phyloP scores from a whole-genome alignment of 2,329 filamentous ascomycete genomes.

The Aspergillus persii region DNA sequence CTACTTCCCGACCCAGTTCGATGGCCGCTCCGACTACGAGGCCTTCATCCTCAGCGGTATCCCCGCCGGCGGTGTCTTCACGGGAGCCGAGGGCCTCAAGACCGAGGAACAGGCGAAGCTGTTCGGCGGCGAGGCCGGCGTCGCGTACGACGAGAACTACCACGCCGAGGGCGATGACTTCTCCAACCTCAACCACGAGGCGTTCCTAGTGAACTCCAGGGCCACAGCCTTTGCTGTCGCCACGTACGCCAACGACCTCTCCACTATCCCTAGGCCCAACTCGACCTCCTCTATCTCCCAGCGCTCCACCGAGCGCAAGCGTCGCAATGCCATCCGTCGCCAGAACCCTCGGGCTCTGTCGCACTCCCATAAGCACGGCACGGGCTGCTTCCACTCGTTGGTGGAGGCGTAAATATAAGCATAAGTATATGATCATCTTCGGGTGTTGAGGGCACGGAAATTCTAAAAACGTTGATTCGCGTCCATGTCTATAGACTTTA shows the following conservation, averaged over 20 bases:
- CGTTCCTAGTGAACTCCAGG: slow-evolving; percentile 26
- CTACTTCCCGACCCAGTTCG: slow-evolving; percentile 70
- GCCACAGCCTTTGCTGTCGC: slow-evolving; percentile 28
- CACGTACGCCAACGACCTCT: slow-evolving; percentile 25
- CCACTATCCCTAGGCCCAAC: slow-evolving; percentile 18
- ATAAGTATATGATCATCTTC: background rate
- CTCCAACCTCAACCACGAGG: slow-evolving; percentile 50
- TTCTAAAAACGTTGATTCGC: background rate
- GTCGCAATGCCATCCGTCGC: background rate
- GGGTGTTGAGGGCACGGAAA: too few species aligned
- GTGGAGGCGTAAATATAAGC: slow-evolving; percentile 8
- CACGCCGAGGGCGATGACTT: slow-evolving; percentile 54
- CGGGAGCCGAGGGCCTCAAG: slow-evolving; percentile 75
- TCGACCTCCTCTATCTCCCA: background rate
- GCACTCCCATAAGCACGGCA: slow-evolving; percentile 17
- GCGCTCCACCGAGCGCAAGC: background rate
- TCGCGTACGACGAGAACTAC: slow-evolving; percentile 58
- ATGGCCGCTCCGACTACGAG: slow-evolving; percentile 77
- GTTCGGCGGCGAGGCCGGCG: slow-evolving; percentile 69
- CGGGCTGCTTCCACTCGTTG: slow-evolving; percentile 23
- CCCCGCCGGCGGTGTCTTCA: slow-evolving; percentile 72
- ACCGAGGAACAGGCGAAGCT: slow-evolving; percentile 61
- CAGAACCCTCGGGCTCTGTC: background rate
- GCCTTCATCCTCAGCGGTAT: slow-evolving; percentile 72
- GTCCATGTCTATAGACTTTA: background rate